phyloP scores from a whole-genome alignment of 2,329 filamentous ascomycete genomes.

The Diaporthe australafricana region DNA sequence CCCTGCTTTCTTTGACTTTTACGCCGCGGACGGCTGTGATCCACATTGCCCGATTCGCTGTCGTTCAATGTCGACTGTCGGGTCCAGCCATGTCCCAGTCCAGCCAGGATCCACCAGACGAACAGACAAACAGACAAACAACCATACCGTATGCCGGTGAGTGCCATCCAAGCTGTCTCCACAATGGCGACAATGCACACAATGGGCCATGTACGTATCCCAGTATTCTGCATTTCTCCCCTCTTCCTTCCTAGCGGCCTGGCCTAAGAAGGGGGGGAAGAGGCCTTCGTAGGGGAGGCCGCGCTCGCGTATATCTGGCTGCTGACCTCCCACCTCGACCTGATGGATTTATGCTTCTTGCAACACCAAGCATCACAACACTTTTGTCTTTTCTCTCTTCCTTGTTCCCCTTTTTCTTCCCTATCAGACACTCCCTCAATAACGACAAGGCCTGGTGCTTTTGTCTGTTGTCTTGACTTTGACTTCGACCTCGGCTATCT shows the following conservation, averaged over 20 bases:
- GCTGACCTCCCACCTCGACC: conserved; percentile 6
- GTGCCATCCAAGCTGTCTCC: background rate
- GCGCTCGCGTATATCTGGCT: conserved; percentile 7
- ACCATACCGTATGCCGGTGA: background rate
- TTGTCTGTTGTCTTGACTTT: conserved; percentile 5
- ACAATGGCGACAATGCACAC: conserved; percentile 1
- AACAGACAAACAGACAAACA: conserved; percentile 14
- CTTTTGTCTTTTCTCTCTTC: conserved; percentile 9
- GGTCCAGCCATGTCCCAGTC: conserved; percentile 1
- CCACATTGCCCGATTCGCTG: conserved; percentile 19
- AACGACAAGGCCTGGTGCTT: conserved; percentile 30
- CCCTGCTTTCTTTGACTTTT: conserved; percentile 2
- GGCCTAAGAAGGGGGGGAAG: background rate
- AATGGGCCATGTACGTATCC: background rate
- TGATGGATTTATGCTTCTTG: conserved; percentile 16
- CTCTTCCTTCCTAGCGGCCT: background rate
- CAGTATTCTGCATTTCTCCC: background rate
- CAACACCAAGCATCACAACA: conserved; percentile 18
- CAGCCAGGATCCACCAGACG: background rate
- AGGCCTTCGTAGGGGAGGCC: background rate
- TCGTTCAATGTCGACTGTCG: background rate
- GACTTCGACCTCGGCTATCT: background rate
- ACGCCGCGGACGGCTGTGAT: conserved; percentile 19
- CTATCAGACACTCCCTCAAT: conserved; percentile 23
- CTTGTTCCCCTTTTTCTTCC: background rate